phyloP scores from a whole-genome alignment of 257 asterid species.

The Nicotiana noctiflora region DNA sequence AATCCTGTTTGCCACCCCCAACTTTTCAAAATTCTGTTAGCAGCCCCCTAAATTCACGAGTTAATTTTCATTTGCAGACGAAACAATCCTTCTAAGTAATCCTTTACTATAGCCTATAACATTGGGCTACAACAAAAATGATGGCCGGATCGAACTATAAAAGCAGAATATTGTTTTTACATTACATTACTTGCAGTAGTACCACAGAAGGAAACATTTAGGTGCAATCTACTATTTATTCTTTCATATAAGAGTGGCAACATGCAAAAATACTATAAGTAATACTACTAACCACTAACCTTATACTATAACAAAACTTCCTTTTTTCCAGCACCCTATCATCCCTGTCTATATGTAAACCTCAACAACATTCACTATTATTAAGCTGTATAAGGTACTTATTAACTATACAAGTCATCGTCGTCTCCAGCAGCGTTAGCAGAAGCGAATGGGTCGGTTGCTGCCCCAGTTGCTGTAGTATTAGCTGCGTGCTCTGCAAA shows the following conservation, averaged over 20 bases:
- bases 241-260: neutral
- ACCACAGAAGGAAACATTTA: neutral
- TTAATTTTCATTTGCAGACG: no score
- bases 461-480: constrained; percentile 10
- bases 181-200: neutral
- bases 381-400: neutral
- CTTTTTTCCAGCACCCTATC: neutral
- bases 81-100: no score
- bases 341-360: neutral
- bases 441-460: constrained; percentile 52
- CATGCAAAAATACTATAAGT: neutral
- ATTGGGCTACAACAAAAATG: no score
- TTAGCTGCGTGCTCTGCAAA: constrained; percentile 36
- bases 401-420: constrained; percentile 17
- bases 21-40: no score
- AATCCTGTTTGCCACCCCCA: no score
- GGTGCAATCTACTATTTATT: neutral
- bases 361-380: neutral
- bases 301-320: neutral
- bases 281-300: neutral
- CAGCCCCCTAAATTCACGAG: no score
- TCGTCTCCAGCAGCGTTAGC: constrained; percentile 29
- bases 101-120: no score
- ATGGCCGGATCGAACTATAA: no score
- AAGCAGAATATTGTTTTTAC: no score